Conservation (phyloP, 2,329 filamentous ascomycete species). For the Hymenoscyphus fraxineus region DNA sequence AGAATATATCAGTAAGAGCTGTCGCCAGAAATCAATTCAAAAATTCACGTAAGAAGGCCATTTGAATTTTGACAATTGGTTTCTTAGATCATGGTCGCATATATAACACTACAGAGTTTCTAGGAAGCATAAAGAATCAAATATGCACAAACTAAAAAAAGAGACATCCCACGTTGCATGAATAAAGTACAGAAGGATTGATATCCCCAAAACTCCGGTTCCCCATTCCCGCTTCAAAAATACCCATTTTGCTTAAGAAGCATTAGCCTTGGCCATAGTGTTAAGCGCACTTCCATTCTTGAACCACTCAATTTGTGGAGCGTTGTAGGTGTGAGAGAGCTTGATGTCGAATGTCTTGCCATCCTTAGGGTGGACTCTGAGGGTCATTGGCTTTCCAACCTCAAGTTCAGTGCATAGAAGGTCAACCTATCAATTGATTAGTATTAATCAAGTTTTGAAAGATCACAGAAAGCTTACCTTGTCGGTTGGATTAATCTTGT, state of each 20-base stretch:
- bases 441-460: constrained; percentile 17
- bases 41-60: not conserved
- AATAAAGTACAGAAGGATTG: constrained; percentile 17
- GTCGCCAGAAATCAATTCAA: not conserved
- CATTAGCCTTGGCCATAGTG: constrained; percentile 81
- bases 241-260: constrained; percentile 4
- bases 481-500: constrained; percentile 91
- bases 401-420: constrained; percentile 83
- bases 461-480: constrained; percentile 46
- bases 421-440: constrained; percentile 55
- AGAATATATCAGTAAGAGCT: not conserved
- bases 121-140: not conserved
- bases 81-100: constrained; percentile 12
- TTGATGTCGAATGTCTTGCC: constrained; percentile 76
- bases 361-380: constrained; percentile 87
- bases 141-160: constrained; percentile 14
- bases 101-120: constrained; percentile 13
- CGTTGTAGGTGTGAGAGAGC: constrained; percentile 96
- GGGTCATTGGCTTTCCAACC: constrained; percentile 88
- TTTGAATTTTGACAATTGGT: not conserved
- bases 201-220: constrained; percentile 19
- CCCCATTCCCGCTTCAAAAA: constrained; percentile 14
- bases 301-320: constrained; percentile 98
- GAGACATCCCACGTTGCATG: constrained; percentile 13
- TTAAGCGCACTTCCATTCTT: constrained; percentile 96